These are phyloP conservation scores for Cryptococcus hybrid DNA, from an alignment of 1,284 basidiomycete genomes.

Conservation along the genomic window DNA sequence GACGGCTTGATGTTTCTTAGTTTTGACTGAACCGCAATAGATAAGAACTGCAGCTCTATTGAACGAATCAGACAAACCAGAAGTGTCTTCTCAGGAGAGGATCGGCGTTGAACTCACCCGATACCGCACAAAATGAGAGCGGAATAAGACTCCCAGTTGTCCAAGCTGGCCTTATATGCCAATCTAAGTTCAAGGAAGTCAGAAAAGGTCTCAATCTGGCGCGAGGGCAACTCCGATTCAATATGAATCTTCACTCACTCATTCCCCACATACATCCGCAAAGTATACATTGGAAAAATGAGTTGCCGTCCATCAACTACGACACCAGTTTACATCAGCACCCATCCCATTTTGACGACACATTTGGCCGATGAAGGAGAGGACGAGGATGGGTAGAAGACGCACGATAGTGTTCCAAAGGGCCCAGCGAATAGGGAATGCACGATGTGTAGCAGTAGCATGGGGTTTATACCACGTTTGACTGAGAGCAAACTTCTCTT, in stretches of 20 bases:
- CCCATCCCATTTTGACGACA: neutral
- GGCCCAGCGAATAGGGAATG: conserved; percentile 71
- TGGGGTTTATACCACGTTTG: conserved; percentile 83
- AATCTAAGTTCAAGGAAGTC: conserved; percentile 5
- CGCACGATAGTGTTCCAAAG: conserved; percentile 47
- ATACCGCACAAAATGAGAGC: conserved; percentile 76
- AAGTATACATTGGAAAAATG: conserved; percentile 63
- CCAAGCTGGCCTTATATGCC: conserved; percentile 52
- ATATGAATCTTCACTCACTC: conserved; percentile 20
- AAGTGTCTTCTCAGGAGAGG: neutral
- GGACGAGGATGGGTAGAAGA: neutral
- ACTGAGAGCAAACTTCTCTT: conserved; percentile 45
- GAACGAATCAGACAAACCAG: neutral
- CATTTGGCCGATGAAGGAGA: no score
- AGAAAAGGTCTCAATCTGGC: neutral
- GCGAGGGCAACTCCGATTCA: neutral
- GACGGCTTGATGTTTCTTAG: conserved; percentile 73
- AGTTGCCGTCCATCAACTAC: conserved; percentile 70
- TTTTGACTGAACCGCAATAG: conserved; percentile 71
- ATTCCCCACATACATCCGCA: conserved; percentile 82
- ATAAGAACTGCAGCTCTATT: conserved; percentile 71
- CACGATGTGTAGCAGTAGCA: conserved; percentile 78
- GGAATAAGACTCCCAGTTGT: conserved; percentile 69
- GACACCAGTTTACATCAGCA: neutral
- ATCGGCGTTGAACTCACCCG: conserved; percentile 21